These are phyloP conservation scores for Castanea crenata DNA, from an alignment of 306 rosid species.

Conservation along the genomic window DNA sequence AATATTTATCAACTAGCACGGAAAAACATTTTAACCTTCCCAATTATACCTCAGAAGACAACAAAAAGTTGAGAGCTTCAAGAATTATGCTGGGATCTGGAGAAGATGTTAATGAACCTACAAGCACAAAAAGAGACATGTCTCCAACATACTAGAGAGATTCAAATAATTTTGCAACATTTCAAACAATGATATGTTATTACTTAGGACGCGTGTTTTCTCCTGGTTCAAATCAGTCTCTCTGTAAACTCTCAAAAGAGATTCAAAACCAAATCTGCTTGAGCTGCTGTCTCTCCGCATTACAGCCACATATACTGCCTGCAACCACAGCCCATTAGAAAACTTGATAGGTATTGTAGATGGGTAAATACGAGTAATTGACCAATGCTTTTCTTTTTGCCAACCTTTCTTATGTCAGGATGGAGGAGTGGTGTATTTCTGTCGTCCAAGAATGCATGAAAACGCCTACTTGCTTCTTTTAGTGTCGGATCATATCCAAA, in stretches of 20 bases:
- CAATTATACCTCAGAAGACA: constrained; percentile 37
- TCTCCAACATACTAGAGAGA: background rate
- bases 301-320: constrained; percentile 82
- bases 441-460: constrained; percentile 68
- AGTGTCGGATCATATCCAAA: constrained; percentile 72
- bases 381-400: constrained; percentile 16
- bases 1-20: constrained; percentile 3
- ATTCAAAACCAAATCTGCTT: constrained; percentile 64
- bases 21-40: constrained; percentile 6
- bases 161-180: background rate
- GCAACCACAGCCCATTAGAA: constrained; percentile 35
- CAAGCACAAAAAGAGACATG: background rate
- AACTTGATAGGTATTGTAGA: constrained; percentile 17
- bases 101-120: constrained; percentile 42
- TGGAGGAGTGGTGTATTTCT: constrained; percentile 82
- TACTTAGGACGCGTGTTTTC: constrained; percentile 85
- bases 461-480: constrained; percentile 75
- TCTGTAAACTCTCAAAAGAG: constrained; percentile 72
- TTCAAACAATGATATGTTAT: constrained; percentile 6
- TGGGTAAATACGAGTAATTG: constrained; percentile 2
- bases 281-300: constrained; percentile 61
- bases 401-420: constrained; percentile 86
- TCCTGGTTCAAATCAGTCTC: constrained; percentile 88
- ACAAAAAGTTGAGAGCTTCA: constrained; percentile 49
- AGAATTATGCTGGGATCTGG: constrained; percentile 43